Conservation (phyloP, 73 alveolate genomes). For the Symbiodinium pilosum region DNA sequence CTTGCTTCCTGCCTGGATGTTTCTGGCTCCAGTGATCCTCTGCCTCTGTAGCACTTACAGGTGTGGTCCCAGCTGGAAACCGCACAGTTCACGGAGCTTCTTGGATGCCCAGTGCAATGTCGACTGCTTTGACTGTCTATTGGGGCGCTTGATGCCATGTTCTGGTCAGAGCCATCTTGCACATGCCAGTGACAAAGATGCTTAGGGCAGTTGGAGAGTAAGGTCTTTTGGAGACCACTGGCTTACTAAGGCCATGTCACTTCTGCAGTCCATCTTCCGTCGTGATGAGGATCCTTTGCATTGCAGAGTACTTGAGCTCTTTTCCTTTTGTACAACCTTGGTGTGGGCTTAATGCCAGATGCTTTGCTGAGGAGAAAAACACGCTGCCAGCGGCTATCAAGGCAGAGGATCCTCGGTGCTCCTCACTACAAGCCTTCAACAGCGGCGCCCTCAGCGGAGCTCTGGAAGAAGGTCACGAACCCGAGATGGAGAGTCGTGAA, state of each 20-base stretch:
- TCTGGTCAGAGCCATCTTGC: too few relatives aligned
- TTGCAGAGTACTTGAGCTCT: too few relatives aligned
- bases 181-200: too few relatives aligned
- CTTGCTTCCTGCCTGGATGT: not conserved
- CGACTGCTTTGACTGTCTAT: too few relatives aligned
- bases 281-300: not conserved
- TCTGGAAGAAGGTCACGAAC: not conserved
- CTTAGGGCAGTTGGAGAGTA: too few relatives aligned
- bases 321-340: not conserved
- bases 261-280: not conserved
- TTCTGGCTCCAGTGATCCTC: slow-evolving; percentile 1
- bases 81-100: too few relatives aligned
- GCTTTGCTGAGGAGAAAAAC: not conserved
- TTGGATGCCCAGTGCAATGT: too few relatives aligned
- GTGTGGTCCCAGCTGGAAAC: not conserved
- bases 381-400: not conserved
- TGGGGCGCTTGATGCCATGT: too few relatives aligned
- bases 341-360: not conserved
- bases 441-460: not conserved
- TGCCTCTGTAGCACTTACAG: not conserved
- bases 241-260: not conserved
- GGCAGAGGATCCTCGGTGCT: slow-evolving; percentile 13
- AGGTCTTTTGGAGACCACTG: too few relatives aligned
- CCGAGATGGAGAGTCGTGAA: too few relatives aligned
- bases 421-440: not conserved